Evolutionary conservation across 495 filamentous ascomycete species (phyloP).

Genomic region (Aspergillus ellipticus): DNA sequence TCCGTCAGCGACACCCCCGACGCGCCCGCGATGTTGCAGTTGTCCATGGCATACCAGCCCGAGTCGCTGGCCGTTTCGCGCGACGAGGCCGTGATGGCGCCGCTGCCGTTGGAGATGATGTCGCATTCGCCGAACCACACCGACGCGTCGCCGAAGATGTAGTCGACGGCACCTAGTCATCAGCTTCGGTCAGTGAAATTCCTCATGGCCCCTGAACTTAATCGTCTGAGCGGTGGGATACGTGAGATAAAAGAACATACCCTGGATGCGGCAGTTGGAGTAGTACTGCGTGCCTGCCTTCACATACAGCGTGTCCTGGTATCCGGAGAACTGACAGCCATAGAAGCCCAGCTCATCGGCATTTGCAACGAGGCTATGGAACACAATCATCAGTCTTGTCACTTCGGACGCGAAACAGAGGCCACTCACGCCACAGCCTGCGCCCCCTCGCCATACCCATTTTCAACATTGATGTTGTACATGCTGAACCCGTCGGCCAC

Average conservation of each 20-base stretch:
- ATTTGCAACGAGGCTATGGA: conserved; percentile 43
- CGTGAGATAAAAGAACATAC: no score
- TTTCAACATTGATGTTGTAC: conserved; percentile 63
- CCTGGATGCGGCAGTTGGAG: conserved; percentile 52
- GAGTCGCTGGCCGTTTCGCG: conserved; percentile 46
- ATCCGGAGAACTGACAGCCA: conserved; percentile 54
- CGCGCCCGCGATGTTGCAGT: conserved; percentile 46
- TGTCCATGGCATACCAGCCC: conserved; percentile 63
- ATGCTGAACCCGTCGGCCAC: conserved; percentile 47
- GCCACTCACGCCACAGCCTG: conserved; percentile 35
- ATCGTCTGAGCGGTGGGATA: not conserved
- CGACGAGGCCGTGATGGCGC: conserved; percentile 56
- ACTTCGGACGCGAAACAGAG: not conserved
- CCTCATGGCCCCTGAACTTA: no score
- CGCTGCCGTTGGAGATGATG: conserved; percentile 50
- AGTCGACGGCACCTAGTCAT: conserved; percentile 52
- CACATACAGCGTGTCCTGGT: conserved; percentile 62
- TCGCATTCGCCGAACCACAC: conserved; percentile 63
- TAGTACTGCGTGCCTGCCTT: conserved; percentile 57
- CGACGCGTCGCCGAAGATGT: conserved; percentile 63
- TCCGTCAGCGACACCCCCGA: conserved; percentile 46
- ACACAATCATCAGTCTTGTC: not conserved
- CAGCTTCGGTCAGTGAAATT: no score
- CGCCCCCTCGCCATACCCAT: conserved; percentile 37
- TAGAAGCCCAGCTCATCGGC: conserved; percentile 55